These are phyloP conservation scores for Conringia planisiliqua DNA, from an alignment of 345 rosid species.

Conservation along the genomic window DNA sequence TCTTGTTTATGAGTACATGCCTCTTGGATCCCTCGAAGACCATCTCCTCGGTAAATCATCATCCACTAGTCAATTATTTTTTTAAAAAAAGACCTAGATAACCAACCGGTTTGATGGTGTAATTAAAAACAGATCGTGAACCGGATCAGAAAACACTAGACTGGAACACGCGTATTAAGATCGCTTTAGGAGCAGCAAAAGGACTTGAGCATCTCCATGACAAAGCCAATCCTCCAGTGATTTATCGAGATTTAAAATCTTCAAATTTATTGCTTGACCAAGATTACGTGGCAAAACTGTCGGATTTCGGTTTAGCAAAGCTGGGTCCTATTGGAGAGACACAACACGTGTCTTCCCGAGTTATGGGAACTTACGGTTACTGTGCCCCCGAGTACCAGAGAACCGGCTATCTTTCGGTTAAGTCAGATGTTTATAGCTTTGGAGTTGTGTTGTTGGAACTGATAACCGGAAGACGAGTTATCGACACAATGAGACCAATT, in stretches of 20 bases:
- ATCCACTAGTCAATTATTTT: neutral
- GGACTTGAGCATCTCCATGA: conserved; percentile 80
- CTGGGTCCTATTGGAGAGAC: conserved; percentile 67
- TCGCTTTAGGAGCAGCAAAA: conserved; percentile 72
- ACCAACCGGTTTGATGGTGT: neutral
- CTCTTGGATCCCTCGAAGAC: conserved; percentile 79
- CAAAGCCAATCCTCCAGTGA: conserved; percentile 72
- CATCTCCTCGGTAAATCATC: conserved; percentile 67
- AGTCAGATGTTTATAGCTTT: conserved; percentile 86
- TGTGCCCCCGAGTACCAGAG: conserved; percentile 92
- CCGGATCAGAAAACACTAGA: conserved; percentile 53
- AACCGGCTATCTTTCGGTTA: conserved; percentile 67
- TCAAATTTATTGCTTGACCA: conserved; percentile 69
- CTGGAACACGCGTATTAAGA: conserved; percentile 74
- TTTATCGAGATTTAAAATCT: conserved; percentile 76
- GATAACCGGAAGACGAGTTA: conserved; percentile 74
- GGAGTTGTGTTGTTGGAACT: conserved; percentile 85
- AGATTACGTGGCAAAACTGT: conserved; percentile 50
- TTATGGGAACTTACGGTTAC: conserved; percentile 94
- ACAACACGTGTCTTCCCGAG: conserved; percentile 69
- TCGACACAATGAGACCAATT: conserved; percentile 54
- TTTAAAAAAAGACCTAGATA: no score
- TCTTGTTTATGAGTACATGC: conserved; percentile 90
- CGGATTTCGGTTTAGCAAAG: conserved; percentile 88
- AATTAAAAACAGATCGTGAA: conserved; percentile 42